Evolutionary conservation across 495 filamentous ascomycete genomes (phyloP).

Genomic region (Aspergillus olivimuriae): DNA sequence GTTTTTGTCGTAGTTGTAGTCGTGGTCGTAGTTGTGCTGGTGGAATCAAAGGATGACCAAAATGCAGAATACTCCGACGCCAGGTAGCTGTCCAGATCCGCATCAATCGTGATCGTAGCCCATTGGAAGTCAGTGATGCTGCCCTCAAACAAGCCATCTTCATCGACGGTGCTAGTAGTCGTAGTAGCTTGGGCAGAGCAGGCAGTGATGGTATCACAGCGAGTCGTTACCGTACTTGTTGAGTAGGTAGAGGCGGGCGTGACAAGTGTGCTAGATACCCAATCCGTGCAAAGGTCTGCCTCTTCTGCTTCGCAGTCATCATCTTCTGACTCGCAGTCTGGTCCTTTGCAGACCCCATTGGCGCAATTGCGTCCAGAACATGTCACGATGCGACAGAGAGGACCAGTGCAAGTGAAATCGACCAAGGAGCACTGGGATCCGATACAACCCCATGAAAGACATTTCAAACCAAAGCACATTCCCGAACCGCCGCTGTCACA

Average conservation of each 20-base stretch:
- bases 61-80: too few relatives aligned
- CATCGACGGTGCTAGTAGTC: not conserved
- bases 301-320: slow-evolving; percentile 9
- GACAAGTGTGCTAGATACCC: slow-evolving; percentile 1
- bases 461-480: not conserved
- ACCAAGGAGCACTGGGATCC: not conserved
- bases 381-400: not conserved
- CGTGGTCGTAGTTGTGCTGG: slow-evolving; percentile 3
- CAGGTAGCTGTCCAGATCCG: too few relatives aligned
- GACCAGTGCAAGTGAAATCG: not conserved
- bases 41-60: not conserved
- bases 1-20: slow-evolving; percentile 1
- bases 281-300: slow-evolving; percentile 6
- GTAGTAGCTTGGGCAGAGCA: slow-evolving; percentile 3
- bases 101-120: too few relatives aligned
- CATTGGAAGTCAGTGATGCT: not conserved
- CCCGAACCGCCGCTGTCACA: not conserved
- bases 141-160: not conserved
- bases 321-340: slow-evolving; percentile 7
- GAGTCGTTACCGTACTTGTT: not conserved
- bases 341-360: slow-evolving; percentile 4
- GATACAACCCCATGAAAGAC: slow-evolving; percentile 3
- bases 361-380: slow-evolving; percentile 1
- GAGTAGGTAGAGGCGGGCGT: slow-evolving; percentile 3
- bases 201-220: slow-evolving; percentile 7